Evolutionary conservation across 306 rosid species (phyloP).

Genomic region (Cajanus cajan): DNA sequence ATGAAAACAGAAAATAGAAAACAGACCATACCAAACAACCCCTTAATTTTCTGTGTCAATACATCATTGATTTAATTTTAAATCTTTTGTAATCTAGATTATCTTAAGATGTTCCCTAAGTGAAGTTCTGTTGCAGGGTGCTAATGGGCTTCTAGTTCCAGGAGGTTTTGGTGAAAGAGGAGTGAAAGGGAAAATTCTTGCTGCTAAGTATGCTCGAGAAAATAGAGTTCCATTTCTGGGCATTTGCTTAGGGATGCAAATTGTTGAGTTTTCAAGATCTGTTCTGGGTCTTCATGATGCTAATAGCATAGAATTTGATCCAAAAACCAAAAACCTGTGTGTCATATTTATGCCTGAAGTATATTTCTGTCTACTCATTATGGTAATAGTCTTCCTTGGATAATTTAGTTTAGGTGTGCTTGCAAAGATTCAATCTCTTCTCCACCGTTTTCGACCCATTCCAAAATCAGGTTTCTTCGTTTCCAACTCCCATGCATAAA

Average conservation of each 20-base stretch:
- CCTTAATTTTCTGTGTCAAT: neutral
- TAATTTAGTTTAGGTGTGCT: slow-evolving; percentile 18
- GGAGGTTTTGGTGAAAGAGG: too few species aligned
- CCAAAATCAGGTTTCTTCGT: slow-evolving; percentile 43
- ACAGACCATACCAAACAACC: too few species aligned
- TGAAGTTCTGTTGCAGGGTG: too few species aligned
- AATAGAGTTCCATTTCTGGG: too few species aligned
- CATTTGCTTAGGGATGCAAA: too few species aligned
- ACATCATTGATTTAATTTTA: neutral
- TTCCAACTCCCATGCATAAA: neutral
- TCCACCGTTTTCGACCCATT: slow-evolving; percentile 27
- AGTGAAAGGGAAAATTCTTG: too few species aligned
- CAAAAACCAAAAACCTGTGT: slow-evolving; percentile 63
- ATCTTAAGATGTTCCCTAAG: slow-evolving; percentile 15
- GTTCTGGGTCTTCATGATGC: slow-evolving; percentile 69
- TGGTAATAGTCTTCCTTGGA: neutral
- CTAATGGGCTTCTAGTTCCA: too few species aligned
- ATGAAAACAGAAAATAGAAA: too few species aligned
- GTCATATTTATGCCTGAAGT: slow-evolving; percentile 93
- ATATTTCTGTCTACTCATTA: neutral
- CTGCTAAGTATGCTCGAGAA: too few species aligned
- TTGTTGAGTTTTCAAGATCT: too few species aligned
- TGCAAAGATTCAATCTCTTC: slow-evolving; percentile 52
- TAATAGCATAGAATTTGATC: slow-evolving; percentile 72
- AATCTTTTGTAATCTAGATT: neutral